Percentiles rank a stretch among this genome's conserved stretches.
phyloP scores from a whole-genome alignment of 805 yeast species.

The Nakazawaea wickerhamii region DNA sequence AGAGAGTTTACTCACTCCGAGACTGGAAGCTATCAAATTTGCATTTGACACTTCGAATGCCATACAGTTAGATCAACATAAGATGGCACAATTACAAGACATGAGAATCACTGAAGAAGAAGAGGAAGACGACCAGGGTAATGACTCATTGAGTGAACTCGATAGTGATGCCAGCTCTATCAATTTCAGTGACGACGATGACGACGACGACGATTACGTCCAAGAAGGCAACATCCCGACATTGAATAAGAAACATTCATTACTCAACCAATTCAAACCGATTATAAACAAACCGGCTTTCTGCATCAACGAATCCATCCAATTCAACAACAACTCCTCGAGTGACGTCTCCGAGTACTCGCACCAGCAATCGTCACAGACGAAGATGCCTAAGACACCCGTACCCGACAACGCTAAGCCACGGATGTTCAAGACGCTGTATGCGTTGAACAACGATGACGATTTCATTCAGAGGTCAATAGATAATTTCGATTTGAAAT shows the following conservation, averaged over 20 bases:
- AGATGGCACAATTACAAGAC: not conserved
- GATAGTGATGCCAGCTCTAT: slow-evolving; percentile 4
- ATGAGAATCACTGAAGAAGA: slow-evolving; percentile 16
- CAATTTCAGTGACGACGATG: slow-evolving; percentile 18
- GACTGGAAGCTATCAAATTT: slow-evolving; percentile 32
- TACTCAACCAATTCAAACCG: slow-evolving; percentile 12
- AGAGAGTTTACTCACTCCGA: slow-evolving; percentile 26
- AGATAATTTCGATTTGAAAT: slow-evolving; percentile 43
- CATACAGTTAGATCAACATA: slow-evolving; percentile 2
- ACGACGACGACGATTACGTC: slow-evolving; percentile 21
- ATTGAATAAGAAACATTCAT: slow-evolving; percentile 15
- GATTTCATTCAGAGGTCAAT: not conserved
- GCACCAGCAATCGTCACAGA: slow-evolving; percentile 31
- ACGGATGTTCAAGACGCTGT: not conserved
- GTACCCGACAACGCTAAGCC: slow-evolving; percentile 2
- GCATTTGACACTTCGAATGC: slow-evolving; percentile 31
- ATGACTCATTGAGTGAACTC: slow-evolving; percentile 1
- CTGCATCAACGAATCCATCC: slow-evolving; percentile 14
- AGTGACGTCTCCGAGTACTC: slow-evolving; percentile 20
- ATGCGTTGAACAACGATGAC: not conserved
- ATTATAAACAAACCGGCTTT: slow-evolving; percentile 17
- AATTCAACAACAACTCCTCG: slow-evolving; percentile 20
- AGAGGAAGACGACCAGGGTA: slow-evolving; percentile 9
- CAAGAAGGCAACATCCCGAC: slow-evolving; percentile 14
- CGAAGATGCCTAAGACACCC: slow-evolving; percentile 8